phyloP scores from a whole-genome alignment of 139 green algal genomes.

The Klebsormidium nitens region DNA sequence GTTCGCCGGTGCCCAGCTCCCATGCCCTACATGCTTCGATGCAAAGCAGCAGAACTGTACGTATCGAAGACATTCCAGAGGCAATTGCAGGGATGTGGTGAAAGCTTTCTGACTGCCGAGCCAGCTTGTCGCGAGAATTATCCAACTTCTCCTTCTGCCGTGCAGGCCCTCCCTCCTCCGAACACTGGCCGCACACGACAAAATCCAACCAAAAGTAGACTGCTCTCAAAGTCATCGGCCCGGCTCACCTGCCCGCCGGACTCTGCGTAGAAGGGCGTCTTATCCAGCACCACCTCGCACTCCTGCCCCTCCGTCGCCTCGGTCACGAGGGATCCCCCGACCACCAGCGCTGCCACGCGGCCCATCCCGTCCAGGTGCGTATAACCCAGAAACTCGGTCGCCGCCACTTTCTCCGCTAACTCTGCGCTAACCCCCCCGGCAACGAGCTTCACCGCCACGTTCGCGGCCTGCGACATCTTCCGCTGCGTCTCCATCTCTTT shows the following conservation, averaged over 20 bases:
- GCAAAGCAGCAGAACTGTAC: no score
- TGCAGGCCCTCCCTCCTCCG: no score
- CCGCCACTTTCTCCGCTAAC: slow-evolving; percentile 41
- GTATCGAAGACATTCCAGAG: no score
- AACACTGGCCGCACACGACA: not conserved
- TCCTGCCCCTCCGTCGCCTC: slow-evolving; percentile 18
- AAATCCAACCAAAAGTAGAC: not conserved
- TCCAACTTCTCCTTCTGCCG: no score
- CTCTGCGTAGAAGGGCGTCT: slow-evolving; percentile 85
- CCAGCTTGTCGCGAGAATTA: no score
- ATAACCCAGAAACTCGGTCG: slow-evolving; percentile 62
- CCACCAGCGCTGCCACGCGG: slow-evolving; percentile 54
- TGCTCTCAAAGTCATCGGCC: not conserved
- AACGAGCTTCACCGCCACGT: slow-evolving; percentile 64
- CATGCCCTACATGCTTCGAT: no score
- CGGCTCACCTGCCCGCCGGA: slow-evolving; percentile 62
- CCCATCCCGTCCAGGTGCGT: not conserved
- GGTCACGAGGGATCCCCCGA: slow-evolving; percentile 46
- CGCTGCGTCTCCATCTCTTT: slow-evolving; percentile 50
- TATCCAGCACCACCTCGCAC: slow-evolving; percentile 66
- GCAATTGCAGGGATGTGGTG: no score
- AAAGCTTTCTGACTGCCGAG: no score
- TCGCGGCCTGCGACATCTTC: slow-evolving; percentile 45
- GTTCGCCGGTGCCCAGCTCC: no score
- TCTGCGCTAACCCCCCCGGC: slow-evolving; percentile 37